A percentile compares a stretch with the other conserved stretches of the same genome.
phyloP scores from a whole-genome alignment of 1,139 yeast species.

The Kazachstania sp. region DNA sequence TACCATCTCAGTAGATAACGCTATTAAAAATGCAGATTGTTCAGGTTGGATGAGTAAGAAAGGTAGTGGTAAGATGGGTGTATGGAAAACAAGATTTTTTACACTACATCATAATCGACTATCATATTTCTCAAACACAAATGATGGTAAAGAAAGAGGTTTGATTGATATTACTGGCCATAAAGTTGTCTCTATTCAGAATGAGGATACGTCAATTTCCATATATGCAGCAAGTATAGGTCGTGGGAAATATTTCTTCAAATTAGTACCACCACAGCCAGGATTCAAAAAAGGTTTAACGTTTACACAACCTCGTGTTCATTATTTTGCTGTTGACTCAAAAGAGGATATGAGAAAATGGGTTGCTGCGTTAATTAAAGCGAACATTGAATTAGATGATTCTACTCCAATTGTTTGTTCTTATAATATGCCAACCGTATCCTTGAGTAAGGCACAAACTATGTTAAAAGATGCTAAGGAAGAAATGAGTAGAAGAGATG shows the following conservation, averaged over 20 bases:
- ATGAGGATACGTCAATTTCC: slow-evolving; percentile 70
- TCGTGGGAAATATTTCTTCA: slow-evolving; percentile 87
- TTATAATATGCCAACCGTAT: slow-evolving; percentile 88
- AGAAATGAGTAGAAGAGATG: slow-evolving; percentile 54
- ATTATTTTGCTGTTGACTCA: slow-evolving; percentile 89
- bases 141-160: slow-evolving; percentile 80
- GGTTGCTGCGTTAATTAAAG: slow-evolving; percentile 91
- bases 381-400: slow-evolving; percentile 93
- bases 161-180: slow-evolving; percentile 93
- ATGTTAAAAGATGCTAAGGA: slow-evolving; percentile 73
- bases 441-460: slow-evolving; percentile 78
- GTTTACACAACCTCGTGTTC: slow-evolving; percentile 91
- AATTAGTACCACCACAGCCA: slow-evolving; percentile 94
- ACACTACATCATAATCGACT: slow-evolving; percentile 87
- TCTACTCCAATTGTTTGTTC: slow-evolving; percentile 85
- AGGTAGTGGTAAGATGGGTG: slow-evolving; percentile 70
- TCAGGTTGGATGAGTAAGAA: slow-evolving; percentile 97
- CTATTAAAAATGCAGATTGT: slow-evolving; percentile 63
- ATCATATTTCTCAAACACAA: slow-evolving; percentile 71
- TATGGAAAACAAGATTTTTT: slow-evolving; percentile 88
- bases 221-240: slow-evolving; percentile 90
- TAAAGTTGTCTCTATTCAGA: slow-evolving; percentile 67
- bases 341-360: slow-evolving; percentile 87
- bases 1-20: slow-evolving; percentile 65
- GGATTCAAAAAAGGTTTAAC: slow-evolving; percentile 93